phyloP scores from a whole-genome alignment of 306 rosid species.

The Vigna radiata region DNA sequence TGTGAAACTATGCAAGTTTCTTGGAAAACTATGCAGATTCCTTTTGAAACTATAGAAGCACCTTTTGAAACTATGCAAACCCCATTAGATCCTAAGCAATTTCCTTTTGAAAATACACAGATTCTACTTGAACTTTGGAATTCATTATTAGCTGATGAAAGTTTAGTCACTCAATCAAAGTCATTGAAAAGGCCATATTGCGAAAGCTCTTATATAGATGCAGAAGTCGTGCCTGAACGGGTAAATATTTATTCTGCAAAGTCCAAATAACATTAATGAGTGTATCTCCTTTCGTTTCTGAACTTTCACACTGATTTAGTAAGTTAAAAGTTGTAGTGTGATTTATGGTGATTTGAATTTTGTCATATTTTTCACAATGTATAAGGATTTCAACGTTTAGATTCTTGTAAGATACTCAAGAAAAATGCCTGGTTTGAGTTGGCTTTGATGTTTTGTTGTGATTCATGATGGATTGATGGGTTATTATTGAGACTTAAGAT shows the following conservation, averaged over 20 bases:
- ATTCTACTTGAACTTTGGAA: too few species aligned
- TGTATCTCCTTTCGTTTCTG: conserved; percentile 21
- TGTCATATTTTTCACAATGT: conserved; percentile 25
- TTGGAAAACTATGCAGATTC: too few species aligned
- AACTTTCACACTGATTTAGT: background rate
- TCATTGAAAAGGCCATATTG: conserved; percentile 22
- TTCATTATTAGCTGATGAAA: too few species aligned
- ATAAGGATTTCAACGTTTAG: conserved; percentile 34
- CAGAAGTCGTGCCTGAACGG: conserved; percentile 43
- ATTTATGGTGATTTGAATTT: conserved; percentile 28
- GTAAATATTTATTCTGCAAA: conserved; percentile 46
- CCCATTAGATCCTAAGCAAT: too few species aligned
- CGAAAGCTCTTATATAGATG: conserved; percentile 49
- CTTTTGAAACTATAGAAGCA: too few species aligned
- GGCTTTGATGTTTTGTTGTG: conserved; percentile 27
- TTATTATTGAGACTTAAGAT: background rate
- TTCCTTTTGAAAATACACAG: too few species aligned
- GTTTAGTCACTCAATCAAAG: background rate
- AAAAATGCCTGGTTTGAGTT: conserved; percentile 15
- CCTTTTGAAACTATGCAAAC: too few species aligned
- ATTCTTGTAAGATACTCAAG: background rate
- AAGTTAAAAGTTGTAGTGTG: background rate
- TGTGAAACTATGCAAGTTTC: too few species aligned
- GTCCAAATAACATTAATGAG: conserved; percentile 27
- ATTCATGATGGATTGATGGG: conserved; percentile 1